Conservation (phyloP, 345 rosid genomes). For the Brassica juncea region DNA sequence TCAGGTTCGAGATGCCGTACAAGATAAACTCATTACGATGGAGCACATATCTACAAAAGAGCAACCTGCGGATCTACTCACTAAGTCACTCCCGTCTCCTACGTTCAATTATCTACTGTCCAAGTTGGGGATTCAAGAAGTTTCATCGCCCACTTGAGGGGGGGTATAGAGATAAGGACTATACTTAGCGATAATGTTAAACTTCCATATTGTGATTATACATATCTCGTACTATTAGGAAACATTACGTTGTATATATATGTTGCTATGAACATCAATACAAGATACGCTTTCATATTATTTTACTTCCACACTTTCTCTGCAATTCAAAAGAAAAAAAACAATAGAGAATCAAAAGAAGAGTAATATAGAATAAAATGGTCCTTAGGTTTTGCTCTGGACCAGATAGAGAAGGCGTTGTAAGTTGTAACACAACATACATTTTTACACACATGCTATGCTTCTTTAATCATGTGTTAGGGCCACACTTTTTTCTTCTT, state of each 20-base stretch:
- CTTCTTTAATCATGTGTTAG: conserved; percentile 30
- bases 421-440: background rate
- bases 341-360: conserved; percentile 11
- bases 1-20: background rate
- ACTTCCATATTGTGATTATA: too few relatives aligned
- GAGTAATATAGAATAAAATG: conserved; percentile 20
- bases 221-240: too few relatives aligned
- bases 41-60: background rate
- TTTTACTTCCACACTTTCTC: background rate
- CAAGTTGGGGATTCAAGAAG: background rate
- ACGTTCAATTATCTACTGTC: background rate
- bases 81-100: background rate
- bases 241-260: too few relatives aligned
- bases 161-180: background rate
- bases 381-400: conserved; percentile 32
- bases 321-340: background rate
- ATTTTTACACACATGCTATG: conserved; percentile 29
- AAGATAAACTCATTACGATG: background rate
- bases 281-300: too few relatives aligned
- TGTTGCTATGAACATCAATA: too few relatives aligned
- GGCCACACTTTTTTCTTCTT: conserved; percentile 18
- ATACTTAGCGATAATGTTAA: too few relatives aligned
- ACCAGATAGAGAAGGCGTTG: conserved; percentile 13
- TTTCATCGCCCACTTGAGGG: background rate
- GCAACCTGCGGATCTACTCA: background rate